A percentile compares a stretch with the other conserved stretches of the same genome.
Conservation (phyloP, 768 basidiomycete species). For the Ephemerocybe angulata region DNA sequence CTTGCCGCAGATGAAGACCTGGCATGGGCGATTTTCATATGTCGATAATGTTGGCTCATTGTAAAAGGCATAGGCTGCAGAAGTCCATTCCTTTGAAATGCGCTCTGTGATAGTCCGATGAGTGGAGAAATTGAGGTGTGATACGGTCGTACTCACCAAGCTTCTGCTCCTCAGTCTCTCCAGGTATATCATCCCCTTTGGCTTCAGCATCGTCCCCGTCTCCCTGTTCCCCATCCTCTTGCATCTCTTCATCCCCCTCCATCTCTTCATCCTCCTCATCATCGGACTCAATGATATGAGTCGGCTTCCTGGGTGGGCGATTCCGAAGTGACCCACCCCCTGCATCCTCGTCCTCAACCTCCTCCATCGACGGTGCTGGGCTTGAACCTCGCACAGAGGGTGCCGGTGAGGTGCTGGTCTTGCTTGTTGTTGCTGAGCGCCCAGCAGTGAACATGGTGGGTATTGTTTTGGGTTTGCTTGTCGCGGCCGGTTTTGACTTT, state of each 20-base stretch:
- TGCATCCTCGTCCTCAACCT: background rate
- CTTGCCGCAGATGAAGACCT: constrained; percentile 29
- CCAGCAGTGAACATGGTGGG: background rate
- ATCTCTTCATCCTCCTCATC: background rate
- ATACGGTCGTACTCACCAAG: background rate
- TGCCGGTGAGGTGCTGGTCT: background rate
- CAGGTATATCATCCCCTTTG: background rate
- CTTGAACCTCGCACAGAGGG: background rate
- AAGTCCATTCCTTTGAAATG: background rate
- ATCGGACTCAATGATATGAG: background rate
- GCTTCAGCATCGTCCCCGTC: background rate
- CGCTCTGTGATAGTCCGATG: background rate
- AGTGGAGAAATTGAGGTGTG: background rate
- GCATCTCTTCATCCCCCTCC: background rate
- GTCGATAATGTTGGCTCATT: background rate
- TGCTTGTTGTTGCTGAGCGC: background rate
- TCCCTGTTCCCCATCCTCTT: background rate
- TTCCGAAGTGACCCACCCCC: background rate
- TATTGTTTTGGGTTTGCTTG: background rate
- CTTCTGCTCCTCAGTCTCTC: background rate
- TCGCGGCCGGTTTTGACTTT: background rate
- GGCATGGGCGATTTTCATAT: constrained; percentile 12
- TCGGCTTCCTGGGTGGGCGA: background rate
- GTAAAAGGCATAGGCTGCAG: background rate
- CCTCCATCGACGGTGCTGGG: background rate